These are phyloP conservation scores for Termitomyces sp. DNA, from an alignment of 1,284 basidiomycete genomes.

Conservation along the genomic window DNA sequence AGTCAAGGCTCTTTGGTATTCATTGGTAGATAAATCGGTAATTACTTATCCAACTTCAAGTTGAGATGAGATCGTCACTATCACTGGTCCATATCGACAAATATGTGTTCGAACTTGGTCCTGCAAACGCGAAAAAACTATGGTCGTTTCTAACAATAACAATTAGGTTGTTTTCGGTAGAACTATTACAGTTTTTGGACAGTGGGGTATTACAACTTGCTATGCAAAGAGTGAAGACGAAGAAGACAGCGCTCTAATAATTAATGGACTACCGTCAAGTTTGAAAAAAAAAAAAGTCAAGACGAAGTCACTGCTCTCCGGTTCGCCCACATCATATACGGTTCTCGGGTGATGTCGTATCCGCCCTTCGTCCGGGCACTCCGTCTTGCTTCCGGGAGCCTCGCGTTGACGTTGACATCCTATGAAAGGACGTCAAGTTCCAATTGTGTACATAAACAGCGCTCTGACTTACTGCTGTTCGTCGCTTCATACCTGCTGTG, in stretches of 20 bases:
- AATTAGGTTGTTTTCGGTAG: neutral
- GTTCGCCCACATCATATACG: slow-evolving; percentile 82
- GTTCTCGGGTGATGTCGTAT: slow-evolving; percentile 64
- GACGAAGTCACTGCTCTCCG: slow-evolving; percentile 53
- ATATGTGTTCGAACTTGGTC: no score
- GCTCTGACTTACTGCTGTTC: slow-evolving; percentile 53
- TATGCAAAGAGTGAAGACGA: neutral
- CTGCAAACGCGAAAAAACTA: no score
- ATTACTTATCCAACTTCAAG: no score
- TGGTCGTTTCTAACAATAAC: no score
- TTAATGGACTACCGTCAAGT: neutral
- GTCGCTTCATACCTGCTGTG: slow-evolving; percentile 74
- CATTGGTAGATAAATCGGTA: no score
- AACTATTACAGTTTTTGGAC: neutral
- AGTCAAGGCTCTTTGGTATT: no score
- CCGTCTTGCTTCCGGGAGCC: slow-evolving; percentile 70
- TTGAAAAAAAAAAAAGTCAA: slow-evolving; percentile 13
- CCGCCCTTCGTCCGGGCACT: slow-evolving; percentile 67
- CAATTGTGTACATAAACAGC: neutral
- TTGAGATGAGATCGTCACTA: no score
- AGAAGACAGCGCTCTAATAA: neutral
- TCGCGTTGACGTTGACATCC: slow-evolving; percentile 65
- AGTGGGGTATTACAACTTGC: neutral
- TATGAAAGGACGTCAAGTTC: slow-evolving; percentile 25
- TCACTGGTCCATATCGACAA: no score